Base-by-base conservation (phyloP, 202 grass and related monocot species). In the Cymbopogon flexuosus region DNA sequence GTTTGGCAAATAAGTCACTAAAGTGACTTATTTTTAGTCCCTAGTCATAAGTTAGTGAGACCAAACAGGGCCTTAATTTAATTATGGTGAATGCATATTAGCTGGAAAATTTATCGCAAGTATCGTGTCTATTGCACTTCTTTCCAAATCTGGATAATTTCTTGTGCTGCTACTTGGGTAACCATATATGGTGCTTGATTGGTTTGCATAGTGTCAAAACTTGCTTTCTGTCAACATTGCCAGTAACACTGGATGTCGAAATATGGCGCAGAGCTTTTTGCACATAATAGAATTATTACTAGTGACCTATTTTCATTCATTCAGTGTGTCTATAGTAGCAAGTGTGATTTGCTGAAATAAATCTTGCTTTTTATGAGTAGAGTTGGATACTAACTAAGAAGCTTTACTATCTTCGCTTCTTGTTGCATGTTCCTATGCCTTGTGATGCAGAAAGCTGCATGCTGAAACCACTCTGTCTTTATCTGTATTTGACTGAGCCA, bases 361-460 rank as follows among this genome's bases (percentile, higher is more conserved):
- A 74, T 0, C 5, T 10, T 47, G 34, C 3, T 68, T 35, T 63
- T 49, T 18, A 10, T 31, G 2, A 47, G 9, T 24, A 33, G 2
- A 43, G 8, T 47, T 43, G 31, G 35, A 43, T 18, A 27, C 27
- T 27, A 27, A 29, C 51, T 65, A 56, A 65, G 43, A 74, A 65
- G 47, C 65, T n/a, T 70, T 81, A 31, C 8, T 29, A 69, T 19
- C 15, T 14, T 86, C 62, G 62, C 31, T 86, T 86, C 29, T 80
- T 61, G 37, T 27, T 46, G 47, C 39, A 67, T 46, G 72, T 60
- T 33, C 35, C 63, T 60, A 41, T 76, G 69, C 36, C 68, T 60
- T 75, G 68, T 43, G 60, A 65, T 52, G 47, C 21, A 46, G 36
- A 46, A 12, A 36, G 46, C 9, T 19, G 52, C 39, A 22, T 62